Conservation (phyloP, 192 early-diverging fungal genomes). For the Entomortierella chlamydospora region DNA sequence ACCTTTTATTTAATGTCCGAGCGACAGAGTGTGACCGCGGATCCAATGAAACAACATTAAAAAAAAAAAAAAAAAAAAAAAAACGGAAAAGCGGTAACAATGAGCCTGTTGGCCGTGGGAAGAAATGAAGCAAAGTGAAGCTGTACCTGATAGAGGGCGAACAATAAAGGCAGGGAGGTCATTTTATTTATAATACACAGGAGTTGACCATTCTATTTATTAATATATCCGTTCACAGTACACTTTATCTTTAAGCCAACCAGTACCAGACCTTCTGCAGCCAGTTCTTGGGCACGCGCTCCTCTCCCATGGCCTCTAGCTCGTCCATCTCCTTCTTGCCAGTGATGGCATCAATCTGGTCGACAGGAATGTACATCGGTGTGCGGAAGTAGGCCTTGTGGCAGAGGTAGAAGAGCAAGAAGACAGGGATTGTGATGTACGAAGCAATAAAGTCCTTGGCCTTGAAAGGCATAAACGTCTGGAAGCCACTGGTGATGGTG, state of each 20-base stretch:
- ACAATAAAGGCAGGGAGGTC: too few species aligned
- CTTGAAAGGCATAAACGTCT: constrained; percentile 17
- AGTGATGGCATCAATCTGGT: constrained; percentile 69
- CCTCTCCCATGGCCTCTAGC: constrained; percentile 22
- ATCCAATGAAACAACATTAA: too few species aligned
- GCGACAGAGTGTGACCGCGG: too few species aligned
- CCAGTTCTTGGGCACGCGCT: constrained; percentile 26
- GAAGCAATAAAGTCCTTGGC: constrained; percentile 66
- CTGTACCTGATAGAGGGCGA: too few species aligned
- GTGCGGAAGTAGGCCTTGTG: constrained; percentile 72
- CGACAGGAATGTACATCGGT: not conserved
- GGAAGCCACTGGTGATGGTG: constrained; percentile 71
- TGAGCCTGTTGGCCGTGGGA: too few species aligned
- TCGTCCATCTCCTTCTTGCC: constrained; percentile 24
- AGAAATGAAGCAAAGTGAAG: too few species aligned
- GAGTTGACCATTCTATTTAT: not conserved
- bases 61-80: too few species aligned
- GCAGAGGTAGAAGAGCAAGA: constrained; percentile 65
- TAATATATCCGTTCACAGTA: not conserved
- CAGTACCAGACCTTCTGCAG: constrained; percentile 13
- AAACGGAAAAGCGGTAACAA: too few species aligned
- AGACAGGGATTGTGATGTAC: constrained; percentile 73
- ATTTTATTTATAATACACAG: too few species aligned
- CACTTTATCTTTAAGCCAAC: constrained; percentile 19
- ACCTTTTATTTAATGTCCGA: too few species aligned